Evolutionary conservation across 306 rosid genomes (phyloP).

Genomic region (Medicago lupulina): DNA sequence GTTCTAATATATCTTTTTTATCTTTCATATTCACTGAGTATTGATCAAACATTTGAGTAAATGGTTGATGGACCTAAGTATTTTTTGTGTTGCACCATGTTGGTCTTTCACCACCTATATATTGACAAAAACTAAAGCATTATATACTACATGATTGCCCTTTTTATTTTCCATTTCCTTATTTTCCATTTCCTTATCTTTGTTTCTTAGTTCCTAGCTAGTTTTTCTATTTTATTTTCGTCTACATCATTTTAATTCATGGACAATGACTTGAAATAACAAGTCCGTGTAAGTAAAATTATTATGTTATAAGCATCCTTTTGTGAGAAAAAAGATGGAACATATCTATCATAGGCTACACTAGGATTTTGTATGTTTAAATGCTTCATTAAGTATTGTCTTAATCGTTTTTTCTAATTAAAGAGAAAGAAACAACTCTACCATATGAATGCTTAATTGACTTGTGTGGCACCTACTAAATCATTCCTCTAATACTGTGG

Average conservation of each 20-base stretch:
- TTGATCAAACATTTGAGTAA: too few relatives aligned
- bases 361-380: constrained; percentile 36
- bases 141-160: too few relatives aligned
- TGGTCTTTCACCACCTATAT: too few relatives aligned
- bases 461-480: neutral
- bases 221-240: neutral
- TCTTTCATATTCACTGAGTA: too few relatives aligned
- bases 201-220: neutral
- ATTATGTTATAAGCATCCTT: neutral
- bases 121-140: too few relatives aligned
- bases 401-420: constrained; percentile 38
- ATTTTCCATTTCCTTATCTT: too few relatives aligned
- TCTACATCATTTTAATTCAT: neutral
- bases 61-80: too few relatives aligned
- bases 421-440: constrained; percentile 35
- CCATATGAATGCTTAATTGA: constrained; percentile 31
- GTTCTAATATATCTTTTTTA: too few relatives aligned
- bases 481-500: neutral
- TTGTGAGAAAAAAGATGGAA: neutral
- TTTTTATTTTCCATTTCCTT: too few relatives aligned
- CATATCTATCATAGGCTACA: constrained; percentile 28
- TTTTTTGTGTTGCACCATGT: too few relatives aligned
- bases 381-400: constrained; percentile 21
- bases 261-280: constrained; percentile 36
- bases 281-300: constrained; percentile 15